These are phyloP conservation scores for Saccharomycopsis javanensis DNA, from an alignment of 805 yeast genomes.

Conservation along the genomic window DNA sequence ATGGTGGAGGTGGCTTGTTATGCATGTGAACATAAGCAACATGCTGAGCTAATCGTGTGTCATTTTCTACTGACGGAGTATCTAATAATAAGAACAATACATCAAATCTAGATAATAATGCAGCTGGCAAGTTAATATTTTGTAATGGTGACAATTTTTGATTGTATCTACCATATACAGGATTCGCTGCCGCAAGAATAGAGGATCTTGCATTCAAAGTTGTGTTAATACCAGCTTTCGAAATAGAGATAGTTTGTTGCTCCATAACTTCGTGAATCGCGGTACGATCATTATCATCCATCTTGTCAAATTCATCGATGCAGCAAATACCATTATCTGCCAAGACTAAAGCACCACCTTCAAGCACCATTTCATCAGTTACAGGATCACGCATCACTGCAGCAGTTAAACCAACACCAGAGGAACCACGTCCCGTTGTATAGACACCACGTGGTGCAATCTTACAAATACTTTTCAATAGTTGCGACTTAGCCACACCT, in stretches of 20 bases:
- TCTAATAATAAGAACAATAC: constrained; percentile 80
- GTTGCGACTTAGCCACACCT: constrained; percentile 97
- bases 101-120: constrained; percentile 90
- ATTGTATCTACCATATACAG: constrained; percentile 89
- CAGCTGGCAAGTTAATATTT: constrained; percentile 94
- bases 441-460: constrained; percentile 95
- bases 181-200: constrained; percentile 97
- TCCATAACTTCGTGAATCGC: constrained; percentile 99
- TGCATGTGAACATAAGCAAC: constrained; percentile 95
- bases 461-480: constrained; percentile 80
- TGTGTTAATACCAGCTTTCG: constrained; percentile 96
- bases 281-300: constrained; percentile 95
- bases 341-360: constrained; percentile 94
- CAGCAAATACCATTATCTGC: constrained; percentile 98
- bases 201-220: constrained; percentile 93
- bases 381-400: constrained; percentile 98
- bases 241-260: constrained; percentile 94
- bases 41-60: constrained; percentile 82
- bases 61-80: constrained; percentile 67
- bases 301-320: constrained; percentile 97
- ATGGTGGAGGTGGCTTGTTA: constrained; percentile 58
- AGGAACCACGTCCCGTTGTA: constrained; percentile 97
- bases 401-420: constrained; percentile 97
- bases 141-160: constrained; percentile 85
- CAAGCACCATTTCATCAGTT: constrained; percentile 97